Percentiles rank a stretch among this genome's conserved stretches.
Evolutionary conservation across 108 stramenopile species (phyloP).

Genomic region (Craspedostauros australis): DNA sequence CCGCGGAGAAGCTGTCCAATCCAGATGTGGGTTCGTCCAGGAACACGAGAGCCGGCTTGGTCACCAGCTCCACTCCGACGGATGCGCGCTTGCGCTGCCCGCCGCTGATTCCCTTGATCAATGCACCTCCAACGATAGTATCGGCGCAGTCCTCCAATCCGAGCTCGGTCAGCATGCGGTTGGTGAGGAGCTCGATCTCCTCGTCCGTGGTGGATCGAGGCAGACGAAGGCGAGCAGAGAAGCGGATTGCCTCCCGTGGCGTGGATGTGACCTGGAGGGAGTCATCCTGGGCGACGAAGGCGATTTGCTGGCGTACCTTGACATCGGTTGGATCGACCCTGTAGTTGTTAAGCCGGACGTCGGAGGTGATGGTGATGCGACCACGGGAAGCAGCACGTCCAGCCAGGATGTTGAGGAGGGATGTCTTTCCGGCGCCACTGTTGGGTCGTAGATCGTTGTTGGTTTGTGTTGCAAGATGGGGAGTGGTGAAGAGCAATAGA

Average conservation of each 20-base stretch:
- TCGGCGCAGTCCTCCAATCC: slow-evolving; percentile 64
- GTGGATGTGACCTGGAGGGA: slow-evolving; percentile 73
- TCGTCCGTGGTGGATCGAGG: slow-evolving; percentile 49
- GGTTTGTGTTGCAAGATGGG: too few relatives aligned
- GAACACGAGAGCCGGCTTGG: slow-evolving; percentile 59
- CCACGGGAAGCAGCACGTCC: slow-evolving; percentile 46
- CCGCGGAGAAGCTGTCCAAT: slow-evolving; percentile 68
- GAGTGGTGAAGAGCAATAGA: not conserved
- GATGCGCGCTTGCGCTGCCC: slow-evolving; percentile 72
- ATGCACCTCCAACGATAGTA: slow-evolving; percentile 58
- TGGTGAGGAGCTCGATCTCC: slow-evolving; percentile 47
- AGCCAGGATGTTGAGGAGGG: slow-evolving; percentile 73
- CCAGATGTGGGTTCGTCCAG: slow-evolving; percentile 35
- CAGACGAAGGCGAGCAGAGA: slow-evolving; percentile 75
- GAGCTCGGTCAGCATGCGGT: slow-evolving; percentile 69
- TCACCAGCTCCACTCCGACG: slow-evolving; percentile 74
- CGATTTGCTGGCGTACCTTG: slow-evolving; percentile 63
- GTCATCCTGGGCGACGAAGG: slow-evolving; percentile 85
- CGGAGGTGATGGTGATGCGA: slow-evolving; percentile 35
- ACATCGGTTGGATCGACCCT: slow-evolving; percentile 61
- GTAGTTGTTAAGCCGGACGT: slow-evolving; percentile 59
- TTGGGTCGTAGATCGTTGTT: not conserved
- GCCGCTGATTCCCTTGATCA: slow-evolving; percentile 69
- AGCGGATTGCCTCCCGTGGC: slow-evolving; percentile 78
- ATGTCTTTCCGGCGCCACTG: slow-evolving; percentile 63